Evolutionary conservation across 495 filamentous ascomycete genomes (phyloP).

Genomic region (Penicillium macrosclerotiorum): DNA sequence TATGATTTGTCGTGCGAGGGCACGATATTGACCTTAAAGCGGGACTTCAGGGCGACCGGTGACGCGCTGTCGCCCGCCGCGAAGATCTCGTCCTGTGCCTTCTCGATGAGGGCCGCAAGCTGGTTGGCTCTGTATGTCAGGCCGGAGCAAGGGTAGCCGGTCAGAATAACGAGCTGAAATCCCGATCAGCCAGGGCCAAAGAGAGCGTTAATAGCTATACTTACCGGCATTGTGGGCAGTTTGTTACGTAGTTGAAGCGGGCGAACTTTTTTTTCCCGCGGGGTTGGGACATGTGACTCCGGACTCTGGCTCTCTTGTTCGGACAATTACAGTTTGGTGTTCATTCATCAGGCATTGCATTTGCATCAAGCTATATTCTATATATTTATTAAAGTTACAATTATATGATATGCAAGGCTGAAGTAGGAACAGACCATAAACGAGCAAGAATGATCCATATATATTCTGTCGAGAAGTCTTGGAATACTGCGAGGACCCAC

Average conservation of each 20-base stretch:
- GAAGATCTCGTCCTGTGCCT: constrained; percentile 54
- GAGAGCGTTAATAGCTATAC: constrained; percentile 1
- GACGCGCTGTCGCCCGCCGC: constrained; percentile 34
- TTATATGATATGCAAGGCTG: too few relatives aligned
- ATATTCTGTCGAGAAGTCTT: too few relatives aligned
- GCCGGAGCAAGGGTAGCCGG: constrained; percentile 89
- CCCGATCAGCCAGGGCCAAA: background rate
- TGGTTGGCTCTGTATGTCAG: constrained; percentile 85
- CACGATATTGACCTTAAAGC: constrained; percentile 56
- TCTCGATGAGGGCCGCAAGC: constrained; percentile 54
- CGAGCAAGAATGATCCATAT: too few relatives aligned
- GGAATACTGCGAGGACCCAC: too few relatives aligned
- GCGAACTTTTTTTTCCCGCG: constrained; percentile 26
- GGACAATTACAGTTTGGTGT: too few relatives aligned
- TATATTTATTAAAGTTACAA: too few relatives aligned
- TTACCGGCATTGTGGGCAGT: constrained; percentile 34
- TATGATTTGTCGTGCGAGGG: constrained; percentile 50
- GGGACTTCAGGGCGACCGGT: constrained; percentile 43
- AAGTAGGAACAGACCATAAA: too few relatives aligned
- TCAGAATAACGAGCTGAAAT: constrained; percentile 81
- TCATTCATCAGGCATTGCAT: too few relatives aligned
- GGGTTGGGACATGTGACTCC: constrained; percentile 35
- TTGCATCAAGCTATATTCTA: too few relatives aligned
- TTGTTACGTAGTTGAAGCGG: constrained; percentile 8
- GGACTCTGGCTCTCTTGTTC: background rate